Evolutionary conservation across 441 rosid species (phyloP).

Genomic region (Pelargonium citronellum): DNA sequence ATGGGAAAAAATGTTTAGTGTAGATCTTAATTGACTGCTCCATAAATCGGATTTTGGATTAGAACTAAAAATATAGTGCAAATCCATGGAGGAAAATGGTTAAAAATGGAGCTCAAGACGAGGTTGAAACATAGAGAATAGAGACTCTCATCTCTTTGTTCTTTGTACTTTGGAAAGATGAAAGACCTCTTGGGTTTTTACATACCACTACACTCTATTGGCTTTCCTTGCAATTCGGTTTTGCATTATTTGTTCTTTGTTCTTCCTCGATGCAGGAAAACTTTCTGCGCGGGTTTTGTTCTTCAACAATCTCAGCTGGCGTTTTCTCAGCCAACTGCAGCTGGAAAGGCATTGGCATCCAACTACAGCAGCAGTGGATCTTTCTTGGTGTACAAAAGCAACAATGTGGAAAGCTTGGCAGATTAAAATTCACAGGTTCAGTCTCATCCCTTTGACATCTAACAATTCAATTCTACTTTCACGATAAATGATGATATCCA

Average conservation of each 20-base stretch:
- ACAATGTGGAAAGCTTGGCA: background rate
- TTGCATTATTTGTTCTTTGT: background rate
- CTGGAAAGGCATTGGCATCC: conserved; percentile 66
- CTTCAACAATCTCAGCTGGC: conserved; percentile 54
- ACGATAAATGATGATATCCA: no score
- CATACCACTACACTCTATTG: background rate
- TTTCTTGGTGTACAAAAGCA: conserved; percentile 25
- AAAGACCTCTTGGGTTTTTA: no score
- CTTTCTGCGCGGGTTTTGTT: conserved; percentile 40
- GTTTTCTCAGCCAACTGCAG: conserved; percentile 65
- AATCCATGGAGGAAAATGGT: no score
- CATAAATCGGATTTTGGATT: no score
- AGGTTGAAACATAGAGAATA: no score
- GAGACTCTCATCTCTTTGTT: no score
- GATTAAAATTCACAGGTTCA: background rate
- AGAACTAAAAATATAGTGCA: no score
- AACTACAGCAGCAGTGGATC: conserved; percentile 37
- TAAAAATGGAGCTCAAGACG: no score
- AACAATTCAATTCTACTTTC: no score
- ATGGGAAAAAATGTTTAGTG: no score
- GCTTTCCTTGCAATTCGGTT: background rate
- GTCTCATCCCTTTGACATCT: background rate
- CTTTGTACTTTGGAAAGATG: no score
- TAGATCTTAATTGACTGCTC: no score
- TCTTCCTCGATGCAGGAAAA: conserved; percentile 43